Evolutionary conservation across 768 basidiomycete species (phyloP), one percentile per base, ranked within the genome.

Genomic region (Crucibulum laeve): DNA sequence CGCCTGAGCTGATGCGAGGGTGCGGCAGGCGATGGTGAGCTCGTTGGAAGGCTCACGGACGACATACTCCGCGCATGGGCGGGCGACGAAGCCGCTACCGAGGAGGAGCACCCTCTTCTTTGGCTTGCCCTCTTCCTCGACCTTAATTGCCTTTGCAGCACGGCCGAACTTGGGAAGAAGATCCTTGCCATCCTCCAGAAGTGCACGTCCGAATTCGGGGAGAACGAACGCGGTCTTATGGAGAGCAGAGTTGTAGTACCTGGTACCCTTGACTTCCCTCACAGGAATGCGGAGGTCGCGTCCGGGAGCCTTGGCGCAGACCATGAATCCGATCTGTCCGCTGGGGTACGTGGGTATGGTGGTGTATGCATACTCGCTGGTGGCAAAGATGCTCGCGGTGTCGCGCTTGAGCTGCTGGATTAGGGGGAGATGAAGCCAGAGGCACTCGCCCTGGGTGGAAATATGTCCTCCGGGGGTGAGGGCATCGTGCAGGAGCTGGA

Each of bases 301-400:
- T 21, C 69, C 73, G 13, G 69, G 64, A 22, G 84, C 84, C 66
- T 87, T 93, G 43, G 92, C 84, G 63, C 87, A 90, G 36, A 97
- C 73, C 52, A 94, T 76, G 69, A 94, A 94, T 18, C 96, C 94
- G 56, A 98, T 99, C 60, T 94, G 93, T 26, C 96, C 96, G n/a
- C 89, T 86, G 15, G 96, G 96, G 67, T 99, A 99, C 13, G 94
- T 96, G 0, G 95, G 95, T 52, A 98, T 94, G 17, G 93, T 97
- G 47, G 93, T 94, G 67, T 77, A 96, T 13, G 92, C 96, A 61
- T 96, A 99, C 58, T 91, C 86, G 30, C 83, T 73, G 14, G 80
- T 77, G 28, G 86, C 74, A 74, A 97, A 99, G 47, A 96, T 66
- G 36, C 69, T 66, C 43, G 77, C 70, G 32, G 86, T 87, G 63